Evolutionary conservation across 1,139 yeast genomes (phyloP).

Genomic region (Tardiomyces digboiensis): DNA sequence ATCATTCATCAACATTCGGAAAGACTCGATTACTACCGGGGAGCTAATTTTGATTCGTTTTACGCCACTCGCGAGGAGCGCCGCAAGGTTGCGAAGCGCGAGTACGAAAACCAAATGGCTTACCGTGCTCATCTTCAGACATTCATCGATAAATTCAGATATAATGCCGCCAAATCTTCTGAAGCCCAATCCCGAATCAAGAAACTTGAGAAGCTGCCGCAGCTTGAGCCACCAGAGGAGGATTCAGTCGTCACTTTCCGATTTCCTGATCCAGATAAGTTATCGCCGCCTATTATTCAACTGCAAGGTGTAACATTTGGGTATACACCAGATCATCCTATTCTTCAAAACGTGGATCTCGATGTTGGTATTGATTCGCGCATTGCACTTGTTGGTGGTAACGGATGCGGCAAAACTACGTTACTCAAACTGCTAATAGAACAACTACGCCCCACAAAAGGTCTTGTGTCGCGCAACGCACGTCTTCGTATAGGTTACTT

Average conservation of each 20-base stretch:
- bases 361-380: conserved; percentile 92
- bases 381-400: conserved; percentile 96
- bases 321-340: conserved; percentile 49
- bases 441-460: conserved; percentile 57
- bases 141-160: conserved; percentile 92
- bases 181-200: conserved; percentile 98
- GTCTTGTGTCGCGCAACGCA: conserved; percentile 71
- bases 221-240: conserved; percentile 90
- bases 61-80: conserved; percentile 93
- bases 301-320: conserved; percentile 83
- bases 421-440: conserved; percentile 80
- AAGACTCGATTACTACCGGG: conserved; percentile 91
- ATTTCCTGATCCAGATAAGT: conserved; percentile 90
- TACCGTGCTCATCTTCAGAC: conserved; percentile 87
- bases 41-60: conserved; percentile 88
- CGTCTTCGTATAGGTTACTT: conserved; percentile 91
- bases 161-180: conserved; percentile 93
- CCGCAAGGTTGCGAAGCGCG: conserved; percentile 85
- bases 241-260: conserved; percentile 77
- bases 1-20: conserved; percentile 97
- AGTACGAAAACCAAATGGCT: conserved; percentile 96
- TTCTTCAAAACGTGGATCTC: conserved; percentile 68
- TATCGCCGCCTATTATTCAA: conserved; percentile 92
- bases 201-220: conserved; percentile 87
- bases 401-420: conserved; percentile 99